Percentiles rank a stretch among this genome's conserved stretches.
Conservation (phyloP, 106 monocot genomes). For the Platanthera guangdongensis region DNA sequence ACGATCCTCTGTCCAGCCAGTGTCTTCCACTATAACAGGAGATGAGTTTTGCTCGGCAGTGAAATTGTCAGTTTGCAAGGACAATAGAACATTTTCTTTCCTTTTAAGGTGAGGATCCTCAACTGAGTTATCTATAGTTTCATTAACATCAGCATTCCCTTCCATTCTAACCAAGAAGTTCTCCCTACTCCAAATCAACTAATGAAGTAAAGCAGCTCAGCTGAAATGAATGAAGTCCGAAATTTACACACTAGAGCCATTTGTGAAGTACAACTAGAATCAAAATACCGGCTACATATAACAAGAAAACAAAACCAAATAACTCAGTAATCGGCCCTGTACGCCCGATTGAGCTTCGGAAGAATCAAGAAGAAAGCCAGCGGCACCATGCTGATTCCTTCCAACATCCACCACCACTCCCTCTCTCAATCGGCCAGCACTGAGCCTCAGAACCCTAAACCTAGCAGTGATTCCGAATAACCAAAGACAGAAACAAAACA, state of each 20-base stretch:
- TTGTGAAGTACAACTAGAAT: not conserved
- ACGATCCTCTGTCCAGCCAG: conserved; percentile 36
- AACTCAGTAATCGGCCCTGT: too few species aligned
- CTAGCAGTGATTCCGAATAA: too few species aligned
- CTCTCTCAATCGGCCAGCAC: too few species aligned
- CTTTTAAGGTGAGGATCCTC: conserved; percentile 30
- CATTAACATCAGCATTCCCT: conserved; percentile 42
- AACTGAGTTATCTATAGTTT: conserved; percentile 31
- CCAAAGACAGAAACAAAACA: too few species aligned
- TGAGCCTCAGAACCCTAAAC: too few species aligned
- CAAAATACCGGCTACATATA: not conserved
- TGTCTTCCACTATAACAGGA: conserved; percentile 14
- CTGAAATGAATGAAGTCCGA: not conserved
- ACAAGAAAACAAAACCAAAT: not conserved
- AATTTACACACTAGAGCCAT: not conserved
- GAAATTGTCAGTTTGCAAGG: conserved; percentile 10
- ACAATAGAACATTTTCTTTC: conserved; percentile 37
- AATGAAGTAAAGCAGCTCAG: not conserved
- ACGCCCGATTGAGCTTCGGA: too few species aligned
- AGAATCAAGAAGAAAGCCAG: too few species aligned
- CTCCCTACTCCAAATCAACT: conserved; percentile 1
- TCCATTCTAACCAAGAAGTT: conserved; percentile 28
- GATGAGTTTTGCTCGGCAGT: conserved; percentile 28
- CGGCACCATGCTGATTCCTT: too few species aligned
- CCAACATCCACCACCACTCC: too few species aligned